Evolutionary conservation across 1,284 basidiomycete species (phyloP), one percentile per base, ranked within the genome.

Genomic region (Neotropicomus parvogracilis): DNA sequence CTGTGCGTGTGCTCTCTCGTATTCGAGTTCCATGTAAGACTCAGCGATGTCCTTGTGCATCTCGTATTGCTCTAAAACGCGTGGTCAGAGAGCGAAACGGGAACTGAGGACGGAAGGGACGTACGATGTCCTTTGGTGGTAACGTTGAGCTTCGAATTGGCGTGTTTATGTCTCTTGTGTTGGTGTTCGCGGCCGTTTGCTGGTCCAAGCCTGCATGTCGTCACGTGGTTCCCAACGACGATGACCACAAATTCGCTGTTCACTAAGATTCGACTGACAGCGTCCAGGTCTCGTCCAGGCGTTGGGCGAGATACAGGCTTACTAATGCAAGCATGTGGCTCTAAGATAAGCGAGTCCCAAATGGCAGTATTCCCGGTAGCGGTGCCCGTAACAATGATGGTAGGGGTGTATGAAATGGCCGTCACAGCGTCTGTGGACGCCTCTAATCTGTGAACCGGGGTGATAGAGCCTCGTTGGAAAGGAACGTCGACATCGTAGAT

Each of bases 161-260:
- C 40, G 12, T 63, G 61, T 39, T 48, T 64, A 10, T 19, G 34
- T 35, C 46, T 68, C 51, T 50, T 37, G 39, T 19, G 45, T 27
- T 40, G 34, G 37, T 42, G 33, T n/a, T 31, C 47, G 41, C 45
- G 50, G 12, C 40, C 43, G 33, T 59, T 54, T 12, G 75, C 68
- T 1, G 73, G 71, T 9, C 79, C 83, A 4, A 81, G 80, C 51
- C 78, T 78, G 84, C 88, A 92, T 1, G 83, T 77, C 57, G 89
- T 68, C 5, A 90, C 77, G 42, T 77, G 71, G 48, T 75, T 77
- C 2, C 83, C 88, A 9, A 87, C 77, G 33, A 73, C 72, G 8
- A 81, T 81, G 29, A 91, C 66, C 26, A 92, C 52, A 13, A 80
- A 68, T 34, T 91, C 83, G 37, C 74, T 72, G 44, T 81, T 76